Evolutionary conservation across 2,329 filamentous ascomycete species (phyloP), one percentile per base, ranked within the genome.

Genomic region (Beauveria asiatica): DNA sequence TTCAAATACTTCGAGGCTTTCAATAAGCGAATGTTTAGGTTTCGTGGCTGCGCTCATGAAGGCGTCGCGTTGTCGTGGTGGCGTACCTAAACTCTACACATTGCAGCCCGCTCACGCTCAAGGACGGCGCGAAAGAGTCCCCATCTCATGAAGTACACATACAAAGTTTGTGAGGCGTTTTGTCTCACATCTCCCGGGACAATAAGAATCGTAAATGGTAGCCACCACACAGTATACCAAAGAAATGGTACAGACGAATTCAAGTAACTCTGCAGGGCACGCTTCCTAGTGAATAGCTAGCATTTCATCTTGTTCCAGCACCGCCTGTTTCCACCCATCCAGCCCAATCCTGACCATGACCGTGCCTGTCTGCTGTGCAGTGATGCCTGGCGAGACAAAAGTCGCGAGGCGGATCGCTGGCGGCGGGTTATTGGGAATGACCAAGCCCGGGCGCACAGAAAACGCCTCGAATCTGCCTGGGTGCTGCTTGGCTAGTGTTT

Each of bases 261-360:
- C 17, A 33, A 30, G 3, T 2, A 21, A n/a, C 27, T 10, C n/a
- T 25, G 30, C n/a, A n/a, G 6, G 7, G 30, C n/a, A n/a, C 10
- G 7, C 2, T 17, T 21, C 33, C n/a, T 49, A 51, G 3, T 30
- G 6, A 19, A 58, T 19, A 9, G 33, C 41, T 7, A 58, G n/a
- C 55, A 62, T 49, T 8, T 41, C 65, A 21, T 71, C 68, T 5
- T 71, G 73, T 59, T 74, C 73, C 8, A 76, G 59, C 11, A 75
- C 68, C 25, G 69, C 64, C 9, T 71, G 70, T 50, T 71, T 69
- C 60, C 67, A 69, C 0, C 75, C 76, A 7, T 76, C 70, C 13
- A 72, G 62, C 0, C 68, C 69, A 11, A 78, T 66, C 59, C 65
- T 69, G 17, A 75, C 64, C 68, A 76, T 70, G 1, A 69, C 72